Base-by-base conservation (phyloP, 2,329 filamentous ascomycete species). In the Phaeosphaeriaceae sp. region DNA sequence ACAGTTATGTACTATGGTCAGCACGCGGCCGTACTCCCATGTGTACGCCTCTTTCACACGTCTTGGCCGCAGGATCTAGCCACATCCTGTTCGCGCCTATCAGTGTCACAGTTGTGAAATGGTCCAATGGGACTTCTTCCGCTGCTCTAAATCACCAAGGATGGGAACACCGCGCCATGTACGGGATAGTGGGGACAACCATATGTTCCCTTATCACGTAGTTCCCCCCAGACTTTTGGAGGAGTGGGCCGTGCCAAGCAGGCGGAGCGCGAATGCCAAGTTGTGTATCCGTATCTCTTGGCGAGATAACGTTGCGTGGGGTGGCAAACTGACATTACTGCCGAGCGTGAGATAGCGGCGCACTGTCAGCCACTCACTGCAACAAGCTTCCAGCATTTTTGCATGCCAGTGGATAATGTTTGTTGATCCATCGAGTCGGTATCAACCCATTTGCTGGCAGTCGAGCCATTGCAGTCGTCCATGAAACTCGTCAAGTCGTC, bases 401-500 rank as follows among this genome's bases (percentile, higher is more conserved):
- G 70, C 75, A 78, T 78, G 21, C 75, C 75, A 2, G 74, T 77
- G 21, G 74, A 76, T 24, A 78, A 60, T 25, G 74, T 77, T 54
- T 73, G 69, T 5, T 59, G 33, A n/a, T 70, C 69, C 69, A 78
- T 71, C 17, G 62, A 47, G 25, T 63, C 64, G 58, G 62, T 65
- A 40, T 61, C 59, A 7, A 76, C 69, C 75, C 74, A 78, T 64
- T 70, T 76, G 24, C 70, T 63, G 15, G 58, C 55, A n/a, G 66
- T 63, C 45, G 58, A 53, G 31, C 62, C 67, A 22, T 51, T 51
- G 54, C 61, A 61, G 42, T 27, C 24, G n/a, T 60, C 57, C 5
- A 60, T 51, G 11, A 60, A 10, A 41, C 61, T 53, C 24, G 57
- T 52, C 27, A 51, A 51, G 45, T 56, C 60, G 57, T 64, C 69